Evolutionary conservation across 1,284 basidiomycete genomes (phyloP), one percentile per base, ranked within the genome.

Genomic region (Rhodotorula sp.): DNA sequence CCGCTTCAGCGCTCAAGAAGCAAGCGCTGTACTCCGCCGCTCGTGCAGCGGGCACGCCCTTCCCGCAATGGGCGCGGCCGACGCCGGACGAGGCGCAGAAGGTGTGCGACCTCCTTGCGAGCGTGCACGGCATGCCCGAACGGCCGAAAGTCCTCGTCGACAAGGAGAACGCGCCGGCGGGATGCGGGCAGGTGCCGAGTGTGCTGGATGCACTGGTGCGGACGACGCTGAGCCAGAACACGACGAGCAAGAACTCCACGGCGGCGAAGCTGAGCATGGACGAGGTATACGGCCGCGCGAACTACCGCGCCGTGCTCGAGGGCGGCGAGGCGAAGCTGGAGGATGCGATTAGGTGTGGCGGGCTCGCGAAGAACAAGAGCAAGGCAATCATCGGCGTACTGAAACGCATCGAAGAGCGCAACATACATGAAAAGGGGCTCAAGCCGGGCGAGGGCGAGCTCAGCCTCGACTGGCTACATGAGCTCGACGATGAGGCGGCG

Each of bases 151-250:
- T 77, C 41, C 76, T 81, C 22, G 79, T 82, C 37, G 84, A 77
- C 61, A 51, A 59, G 32, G 67, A 65, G 29, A 70, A 71, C 15
- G 72, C 85, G 6, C 85, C 85, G 3, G 77, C 79, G 63, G 86
- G 85, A 3, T 89, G 88, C 72, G 88, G 88, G 0, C 81, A 83
- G 58, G 85, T 86, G 3, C 85, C 87, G 0, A 86, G 88, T 69
- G 88, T 91, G 57, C 84, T 91, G 61, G 90, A 91, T 76, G 85
- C 89, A 0, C 84, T 90, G 72, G 86, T 91, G 32, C 85, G 87
- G 46, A 90, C 89, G 0, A 86, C 91, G 67, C 84, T 92, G 29
- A 88, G 87, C 50, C 90, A 91, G 79, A 91, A 91, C 78, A 92
- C 90, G 0, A 87, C 87, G 17, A 66, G 83, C 51, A 81, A 81